phyloP scores from a whole-genome alignment of 148 eudicot genomes.

The Vaccinium macrocarpon region DNA sequence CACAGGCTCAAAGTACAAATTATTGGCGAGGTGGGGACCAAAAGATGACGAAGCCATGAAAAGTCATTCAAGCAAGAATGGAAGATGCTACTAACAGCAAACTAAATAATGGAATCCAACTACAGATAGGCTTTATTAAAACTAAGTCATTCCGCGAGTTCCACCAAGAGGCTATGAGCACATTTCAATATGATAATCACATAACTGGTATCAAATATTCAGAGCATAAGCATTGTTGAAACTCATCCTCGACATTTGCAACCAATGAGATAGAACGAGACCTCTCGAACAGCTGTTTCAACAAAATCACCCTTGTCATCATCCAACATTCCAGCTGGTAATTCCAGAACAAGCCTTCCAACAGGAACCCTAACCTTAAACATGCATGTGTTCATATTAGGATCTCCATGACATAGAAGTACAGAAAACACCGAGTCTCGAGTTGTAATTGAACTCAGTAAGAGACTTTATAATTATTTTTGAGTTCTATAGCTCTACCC shows the following conservation, averaged over 20 bases:
- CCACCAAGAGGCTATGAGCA: not conserved
- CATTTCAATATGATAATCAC: not conserved
- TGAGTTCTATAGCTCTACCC: not conserved
- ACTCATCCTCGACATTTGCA: not conserved
- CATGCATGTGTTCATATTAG: constrained; percentile 14
- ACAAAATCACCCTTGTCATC: constrained; percentile 86
- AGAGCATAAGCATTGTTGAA: not conserved
- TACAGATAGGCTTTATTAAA: not conserved
- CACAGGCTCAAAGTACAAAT: not conserved
- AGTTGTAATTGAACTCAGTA: not conserved
- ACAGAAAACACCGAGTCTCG: not conserved
- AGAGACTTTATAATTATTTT: not conserved
- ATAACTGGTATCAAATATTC: not conserved
- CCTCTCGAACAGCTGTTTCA: constrained; percentile 96
- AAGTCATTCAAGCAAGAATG: constrained; percentile 4
- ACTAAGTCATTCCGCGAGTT: not conserved
- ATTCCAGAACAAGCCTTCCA: constrained; percentile 77
- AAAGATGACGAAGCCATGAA: not conserved
- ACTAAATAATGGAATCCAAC: not conserved
- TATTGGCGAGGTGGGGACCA: not conserved
- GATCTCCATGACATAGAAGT: not conserved
- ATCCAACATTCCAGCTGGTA: constrained; percentile 98
- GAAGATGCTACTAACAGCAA: not conserved
- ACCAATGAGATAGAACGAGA: constrained; percentile 27
- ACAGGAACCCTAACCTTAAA: constrained; percentile 94